phyloP scores from a whole-genome alignment of 345 rosid species.

The Eucalyptus dawsonii region DNA sequence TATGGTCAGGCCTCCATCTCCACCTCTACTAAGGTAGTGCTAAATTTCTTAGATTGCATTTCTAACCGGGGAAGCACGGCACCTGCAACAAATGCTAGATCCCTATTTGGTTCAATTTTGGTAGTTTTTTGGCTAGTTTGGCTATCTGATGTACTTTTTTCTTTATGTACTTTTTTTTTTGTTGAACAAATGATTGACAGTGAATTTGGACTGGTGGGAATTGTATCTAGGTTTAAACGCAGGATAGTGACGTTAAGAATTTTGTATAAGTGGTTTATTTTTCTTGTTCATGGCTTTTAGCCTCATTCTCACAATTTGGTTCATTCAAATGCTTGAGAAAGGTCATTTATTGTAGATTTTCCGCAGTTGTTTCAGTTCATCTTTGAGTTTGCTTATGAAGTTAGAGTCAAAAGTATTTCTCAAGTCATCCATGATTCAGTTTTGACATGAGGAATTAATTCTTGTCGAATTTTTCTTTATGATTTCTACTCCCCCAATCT shows the following conservation, averaged over 20 bases:
- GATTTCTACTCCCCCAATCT: not conserved
- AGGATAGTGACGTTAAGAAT: not conserved
- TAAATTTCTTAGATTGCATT: not conserved
- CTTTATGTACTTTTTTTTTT: not conserved
- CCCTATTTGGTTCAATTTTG: not conserved
- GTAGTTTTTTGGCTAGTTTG: not conserved
- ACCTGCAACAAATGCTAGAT: not conserved
- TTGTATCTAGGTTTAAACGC: not conserved
- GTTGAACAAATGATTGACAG: not conserved
- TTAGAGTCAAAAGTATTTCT: not conserved
- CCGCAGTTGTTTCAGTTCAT: not conserved
- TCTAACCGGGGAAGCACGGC: not conserved
- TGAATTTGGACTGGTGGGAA: not conserved
- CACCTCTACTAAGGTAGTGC: not conserved
- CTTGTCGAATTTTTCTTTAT: not conserved
- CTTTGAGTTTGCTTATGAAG: not conserved
- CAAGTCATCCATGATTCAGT: not conserved
- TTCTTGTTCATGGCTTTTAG: not conserved
- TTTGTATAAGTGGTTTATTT: not conserved
- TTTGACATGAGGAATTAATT: not conserved
- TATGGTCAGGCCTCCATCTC: not conserved
- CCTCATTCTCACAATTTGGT: not conserved
- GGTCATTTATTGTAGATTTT: not conserved
- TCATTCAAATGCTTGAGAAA: not conserved
- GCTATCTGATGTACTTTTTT: not conserved